Evolutionary conservation across 2,329 filamentous ascomycete species (phyloP), one percentile per base, ranked within the genome.

Genomic region (Arthrobotrys pseudoclavata): DNA sequence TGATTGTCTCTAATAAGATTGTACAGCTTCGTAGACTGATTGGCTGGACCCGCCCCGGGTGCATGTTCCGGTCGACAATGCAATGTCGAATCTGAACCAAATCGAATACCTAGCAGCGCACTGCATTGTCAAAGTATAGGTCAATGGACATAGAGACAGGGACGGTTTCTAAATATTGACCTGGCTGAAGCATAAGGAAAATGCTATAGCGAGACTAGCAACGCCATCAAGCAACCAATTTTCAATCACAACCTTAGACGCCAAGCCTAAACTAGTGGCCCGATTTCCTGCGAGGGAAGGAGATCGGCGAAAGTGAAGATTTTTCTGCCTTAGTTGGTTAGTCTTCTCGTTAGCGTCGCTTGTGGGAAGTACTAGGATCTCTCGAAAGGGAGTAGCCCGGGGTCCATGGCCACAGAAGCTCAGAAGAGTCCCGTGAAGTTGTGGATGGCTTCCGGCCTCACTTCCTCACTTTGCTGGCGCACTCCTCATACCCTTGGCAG

Each of bases 301-400:
- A 69, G 72, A 66, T 76, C 72, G 72, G 72, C 72, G 72, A 76
- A 76, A 57, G n/a, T 64, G 67, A 69, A 66, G 31, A 52, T 26
- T 69, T 75, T 75, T 40, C 55, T 63, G 62, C 40, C 53, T 62
- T 22, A 47, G 37, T 45, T 66, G 62, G 50, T 42, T 34, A 55
- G 31, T 4, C 5, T 12, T 3, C 34, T 26, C 3, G n/a, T 42
- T 60, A 60, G 55, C 15, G 55, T 37, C 29, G 31, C 31, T 26
- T 10, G 12, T 37, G 12, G 34, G 34, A 50, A 40, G 55, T 40
- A 37, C 64, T n/a, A 53, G 60, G 55, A 47, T 76, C 55, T 31
- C 66, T 69, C 31, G 34, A 29, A 6, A 63, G 57, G 29, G 45
- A 42, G 13, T 29, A 48, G 34, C 68, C 68, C 68, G 47, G 69